Base-by-base conservation (phyloP, 2,329 filamentous ascomycete species). In the Setomelanomma holmii region DNA sequence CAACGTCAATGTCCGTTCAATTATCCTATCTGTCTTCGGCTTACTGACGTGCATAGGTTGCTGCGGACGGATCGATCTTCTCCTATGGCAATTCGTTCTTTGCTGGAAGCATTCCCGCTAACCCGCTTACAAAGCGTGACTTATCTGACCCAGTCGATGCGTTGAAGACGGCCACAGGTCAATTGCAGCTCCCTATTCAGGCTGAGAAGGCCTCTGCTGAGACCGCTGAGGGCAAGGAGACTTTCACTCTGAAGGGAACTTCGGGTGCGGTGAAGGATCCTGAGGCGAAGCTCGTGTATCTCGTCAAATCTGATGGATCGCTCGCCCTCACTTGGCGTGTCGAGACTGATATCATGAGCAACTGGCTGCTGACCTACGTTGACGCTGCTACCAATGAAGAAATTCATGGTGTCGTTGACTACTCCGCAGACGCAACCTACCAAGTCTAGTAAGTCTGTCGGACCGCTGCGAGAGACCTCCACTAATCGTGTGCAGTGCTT, bases 311-410 rank as follows among this genome's bases (percentile, higher is more conserved):
- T 0, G 78, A 83, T 38, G 78, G 77, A 36, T 70, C 60, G 1
- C 73, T 86, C 3, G 76, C 75, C 5, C 74, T 86, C 14, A 75
- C 81, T 0, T 86, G 84, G 84, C 75, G 83, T 63, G 75, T 86
- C 10, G 83, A 86, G 76, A 86, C 83, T 3, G 82, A 86, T 50
- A 70, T 84, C 35, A 53, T 76, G 8, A 78, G 80, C 53, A 83
- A 85, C 71, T 86, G 83, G 83, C 76, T 86, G 16, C 68, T 84
- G 34, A 81, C 81, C 2, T 86, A 86, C 60, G 78, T 86, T 23
- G 80, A 86, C 45, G 81, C 82, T 5, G 67, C 70, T 5, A 75
- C 75, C 44, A 78, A 76, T 24, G 73, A 78, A 17, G 67, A 80
- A 40, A 62, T 86, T 10, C 74, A 82, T 42, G 82, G 79, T 46